phyloP scores from a whole-genome alignment of 2,329 filamentous ascomycete species.

The Huntiella moniliformis region DNA sequence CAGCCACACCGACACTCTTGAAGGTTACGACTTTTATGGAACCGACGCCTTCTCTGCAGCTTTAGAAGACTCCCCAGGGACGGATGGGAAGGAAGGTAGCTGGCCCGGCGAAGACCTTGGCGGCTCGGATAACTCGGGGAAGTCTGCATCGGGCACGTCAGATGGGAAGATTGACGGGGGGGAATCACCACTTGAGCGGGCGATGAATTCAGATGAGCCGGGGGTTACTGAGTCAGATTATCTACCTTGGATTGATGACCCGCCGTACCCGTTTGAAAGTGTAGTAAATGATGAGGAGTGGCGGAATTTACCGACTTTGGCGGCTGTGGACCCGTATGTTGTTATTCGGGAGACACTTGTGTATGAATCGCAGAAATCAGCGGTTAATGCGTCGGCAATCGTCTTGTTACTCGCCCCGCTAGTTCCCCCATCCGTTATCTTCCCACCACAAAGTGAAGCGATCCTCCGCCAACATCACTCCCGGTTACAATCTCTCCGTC shows the following conservation, averaged over 20 bases:
- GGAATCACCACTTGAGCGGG: conserved; percentile 3
- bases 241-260: conserved; percentile 38
- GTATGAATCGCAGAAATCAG: conserved; percentile 37
- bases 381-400: conserved; percentile 41
- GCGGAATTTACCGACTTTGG: conserved; percentile 11
- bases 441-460: conserved; percentile 33
- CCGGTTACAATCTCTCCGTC: conserved; percentile 38
- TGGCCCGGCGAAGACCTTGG: too few relatives aligned
- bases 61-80: too few relatives aligned
- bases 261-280: conserved; percentile 31
- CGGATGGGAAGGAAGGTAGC: too few relatives aligned
- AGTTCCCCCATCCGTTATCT: conserved; percentile 34
- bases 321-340: conserved; percentile 35
- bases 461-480: conserved; percentile 41
- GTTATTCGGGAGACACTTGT: conserved; percentile 34
- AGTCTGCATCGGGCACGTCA: too few relatives aligned
- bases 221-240: conserved; percentile 31
- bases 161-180: too few relatives aligned
- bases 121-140: too few relatives aligned
- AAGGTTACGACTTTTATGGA: too few relatives aligned
- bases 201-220: conserved; percentile 13
- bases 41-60: too few relatives aligned
- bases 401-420: conserved; percentile 40
- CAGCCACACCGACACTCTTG: too few relatives aligned
- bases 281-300: background rate